Evolutionary conservation across 148 eudicot species (phyloP).

Genomic region (Nyssa sinensis): DNA sequence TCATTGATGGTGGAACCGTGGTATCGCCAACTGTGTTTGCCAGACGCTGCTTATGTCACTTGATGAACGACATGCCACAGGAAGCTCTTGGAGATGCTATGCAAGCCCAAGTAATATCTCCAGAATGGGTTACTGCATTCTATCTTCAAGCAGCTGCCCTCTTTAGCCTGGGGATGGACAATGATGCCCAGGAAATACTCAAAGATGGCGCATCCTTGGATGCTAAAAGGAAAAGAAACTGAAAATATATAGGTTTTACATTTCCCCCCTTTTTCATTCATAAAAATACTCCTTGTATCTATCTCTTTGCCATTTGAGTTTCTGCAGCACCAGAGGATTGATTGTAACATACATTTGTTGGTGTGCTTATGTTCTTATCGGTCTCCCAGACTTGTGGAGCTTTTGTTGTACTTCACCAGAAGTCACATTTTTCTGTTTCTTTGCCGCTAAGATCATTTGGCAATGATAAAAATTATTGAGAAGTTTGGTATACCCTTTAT

Average conservation of each 20-base stretch:
- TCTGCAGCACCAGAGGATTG: conserved; percentile 5
- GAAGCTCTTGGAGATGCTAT: conserved; percentile 78
- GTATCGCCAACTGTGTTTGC: conserved; percentile 69
- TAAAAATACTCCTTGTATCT: conserved; percentile 14
- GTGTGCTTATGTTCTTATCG: too few species aligned
- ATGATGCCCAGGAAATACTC: conserved; percentile 66
- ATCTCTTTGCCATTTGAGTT: conserved; percentile 5
- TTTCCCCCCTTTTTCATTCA: background rate
- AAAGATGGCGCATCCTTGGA: conserved; percentile 65
- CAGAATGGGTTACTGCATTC: conserved; percentile 74
- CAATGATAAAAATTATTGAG: background rate
- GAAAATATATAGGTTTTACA: conserved; percentile 30
- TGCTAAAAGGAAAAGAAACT: conserved; percentile 43
- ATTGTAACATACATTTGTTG: background rate
- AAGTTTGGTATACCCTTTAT: background rate
- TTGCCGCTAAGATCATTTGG: conserved; percentile 12
- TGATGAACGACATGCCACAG: conserved; percentile 68
- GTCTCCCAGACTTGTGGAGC: conserved; percentile 8
- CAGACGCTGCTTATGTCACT: conserved; percentile 60
- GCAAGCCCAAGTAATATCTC: conserved; percentile 75
- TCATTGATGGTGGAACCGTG: conserved; percentile 60
- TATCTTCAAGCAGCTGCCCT: conserved; percentile 84
- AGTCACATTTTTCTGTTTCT: background rate
- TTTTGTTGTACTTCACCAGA: conserved; percentile 10
- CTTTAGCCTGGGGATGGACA: conserved; percentile 71